These are phyloP conservation scores for Fraxinus quadrangulata DNA, from an alignment of 257 asterid genomes.

Conservation along the genomic window DNA sequence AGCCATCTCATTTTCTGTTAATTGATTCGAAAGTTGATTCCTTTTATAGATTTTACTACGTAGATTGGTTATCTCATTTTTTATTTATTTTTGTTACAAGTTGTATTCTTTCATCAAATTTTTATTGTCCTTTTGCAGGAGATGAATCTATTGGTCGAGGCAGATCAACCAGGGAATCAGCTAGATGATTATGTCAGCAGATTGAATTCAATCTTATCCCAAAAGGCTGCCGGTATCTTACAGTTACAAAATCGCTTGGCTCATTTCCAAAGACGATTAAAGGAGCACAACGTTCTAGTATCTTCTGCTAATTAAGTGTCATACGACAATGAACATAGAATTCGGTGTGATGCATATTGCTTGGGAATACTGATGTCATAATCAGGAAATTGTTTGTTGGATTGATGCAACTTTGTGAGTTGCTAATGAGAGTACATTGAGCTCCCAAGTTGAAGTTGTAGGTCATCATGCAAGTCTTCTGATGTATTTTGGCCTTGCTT, in stretches of 20 bases:
- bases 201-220: conserved; percentile 84
- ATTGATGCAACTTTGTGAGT: conserved; percentile 16
- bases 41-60: background rate
- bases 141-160: conserved; percentile 92
- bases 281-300: conserved; percentile 83
- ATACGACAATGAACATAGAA: conserved; percentile 19
- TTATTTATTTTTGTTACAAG: background rate
- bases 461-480: conserved; percentile 21
- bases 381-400: conserved; percentile 11
- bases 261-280: conserved; percentile 74
- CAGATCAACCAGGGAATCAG: conserved; percentile 94
- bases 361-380: conserved; percentile 5
- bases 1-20: background rate
- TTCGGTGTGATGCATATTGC: conserved; percentile 24
- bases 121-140: conserved; percentile 50
- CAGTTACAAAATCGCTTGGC: conserved; percentile 85
- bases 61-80: background rate
- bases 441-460: conserved; percentile 16
- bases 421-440: conserved; percentile 22
- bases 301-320: conserved; percentile 64
- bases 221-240: conserved; percentile 81
- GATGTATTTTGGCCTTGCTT: conserved; percentile 13
- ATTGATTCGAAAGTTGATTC: background rate
- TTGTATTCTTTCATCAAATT: background rate
- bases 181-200: conserved; percentile 71